Conservation (phyloP, 208 protist genomes). For the Trypanosoma mega region DNA sequence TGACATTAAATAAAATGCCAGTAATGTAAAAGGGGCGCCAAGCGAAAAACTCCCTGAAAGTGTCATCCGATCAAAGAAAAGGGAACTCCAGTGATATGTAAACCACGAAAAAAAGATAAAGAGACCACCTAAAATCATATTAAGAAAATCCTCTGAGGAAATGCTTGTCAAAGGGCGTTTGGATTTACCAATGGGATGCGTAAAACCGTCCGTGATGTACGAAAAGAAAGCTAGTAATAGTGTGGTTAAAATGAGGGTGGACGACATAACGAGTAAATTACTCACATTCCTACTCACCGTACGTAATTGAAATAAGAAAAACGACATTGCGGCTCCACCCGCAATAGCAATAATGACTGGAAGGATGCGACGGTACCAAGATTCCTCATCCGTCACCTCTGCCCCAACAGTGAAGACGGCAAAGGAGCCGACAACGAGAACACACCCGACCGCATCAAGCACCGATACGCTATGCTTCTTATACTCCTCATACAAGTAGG, state of each 20-base stretch:
- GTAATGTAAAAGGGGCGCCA: constrained; percentile 22
- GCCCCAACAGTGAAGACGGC: constrained; percentile 15
- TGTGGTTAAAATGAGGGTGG: constrained; percentile 20
- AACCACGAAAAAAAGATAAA: constrained; percentile 33
- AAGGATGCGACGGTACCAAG: neutral
- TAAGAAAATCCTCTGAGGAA: constrained; percentile 18
- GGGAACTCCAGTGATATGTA: constrained; percentile 27
- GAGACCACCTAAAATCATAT: constrained; percentile 22
- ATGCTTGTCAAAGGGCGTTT: constrained; percentile 3
- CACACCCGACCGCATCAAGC: constrained; percentile 17
- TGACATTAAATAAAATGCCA: constrained; percentile 19
- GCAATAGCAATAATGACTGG: constrained; percentile 13
- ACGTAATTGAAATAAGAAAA: constrained; percentile 33
- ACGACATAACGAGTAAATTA: constrained; percentile 26
- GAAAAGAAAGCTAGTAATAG: constrained; percentile 10
- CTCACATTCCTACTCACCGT: constrained; percentile 25
- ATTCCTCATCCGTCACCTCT: neutral
- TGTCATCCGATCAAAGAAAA: constrained; percentile 34
- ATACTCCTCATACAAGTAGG: constrained; percentile 32
- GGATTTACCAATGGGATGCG: neutral
- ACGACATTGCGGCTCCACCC: constrained; percentile 23
- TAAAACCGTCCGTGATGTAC: constrained; percentile 17
- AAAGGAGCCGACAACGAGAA: constrained; percentile 20
- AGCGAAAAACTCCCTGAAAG: constrained; percentile 29
- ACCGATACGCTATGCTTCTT: constrained; percentile 28